phyloP scores from a whole-genome alignment of 2,329 filamentous ascomycete species.

The Cercospora beticola region DNA sequence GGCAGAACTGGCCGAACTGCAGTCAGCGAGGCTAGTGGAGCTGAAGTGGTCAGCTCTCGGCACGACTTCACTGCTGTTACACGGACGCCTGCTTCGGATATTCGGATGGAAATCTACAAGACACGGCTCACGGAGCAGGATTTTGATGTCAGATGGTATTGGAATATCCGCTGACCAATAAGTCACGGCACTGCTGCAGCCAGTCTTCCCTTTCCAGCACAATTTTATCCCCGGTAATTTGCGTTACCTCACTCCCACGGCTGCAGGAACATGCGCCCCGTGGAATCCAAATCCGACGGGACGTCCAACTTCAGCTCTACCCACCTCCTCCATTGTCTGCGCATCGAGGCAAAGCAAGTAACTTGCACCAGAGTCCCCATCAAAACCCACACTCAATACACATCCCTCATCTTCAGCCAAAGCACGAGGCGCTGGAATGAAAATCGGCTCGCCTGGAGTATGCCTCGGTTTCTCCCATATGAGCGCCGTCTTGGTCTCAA shows the following conservation, averaged over 20 bases:
- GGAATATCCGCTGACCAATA: not conserved
- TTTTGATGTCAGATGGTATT: not conserved
- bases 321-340: conserved; percentile 61
- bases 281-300: conserved; percentile 58
- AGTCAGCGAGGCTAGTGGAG: not conserved
- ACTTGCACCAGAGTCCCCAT: conserved; percentile 57
- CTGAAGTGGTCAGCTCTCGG: not conserved
- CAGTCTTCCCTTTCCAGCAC: not conserved
- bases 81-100: not conserved
- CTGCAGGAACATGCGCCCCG: conserved; percentile 5
- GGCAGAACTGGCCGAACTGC: not conserved
- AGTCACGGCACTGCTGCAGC: not conserved
- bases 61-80: not conserved
- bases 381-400: conserved; percentile 62
- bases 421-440: conserved; percentile 55
- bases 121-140: not conserved
- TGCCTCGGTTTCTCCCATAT: conserved; percentile 60
- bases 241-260: not conserved
- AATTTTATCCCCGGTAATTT: not conserved
- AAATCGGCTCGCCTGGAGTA: conserved; percentile 68
- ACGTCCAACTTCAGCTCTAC: conserved; percentile 61
- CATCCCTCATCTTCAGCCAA: conserved; percentile 63
- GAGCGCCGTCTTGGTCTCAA: conserved; percentile 51
- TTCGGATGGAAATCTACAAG: not conserved
- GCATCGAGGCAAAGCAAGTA: conserved; percentile 67